phyloP scores from a whole-genome alignment of 352 stramenopile species.

The Globisporangium recalcitrans region DNA sequence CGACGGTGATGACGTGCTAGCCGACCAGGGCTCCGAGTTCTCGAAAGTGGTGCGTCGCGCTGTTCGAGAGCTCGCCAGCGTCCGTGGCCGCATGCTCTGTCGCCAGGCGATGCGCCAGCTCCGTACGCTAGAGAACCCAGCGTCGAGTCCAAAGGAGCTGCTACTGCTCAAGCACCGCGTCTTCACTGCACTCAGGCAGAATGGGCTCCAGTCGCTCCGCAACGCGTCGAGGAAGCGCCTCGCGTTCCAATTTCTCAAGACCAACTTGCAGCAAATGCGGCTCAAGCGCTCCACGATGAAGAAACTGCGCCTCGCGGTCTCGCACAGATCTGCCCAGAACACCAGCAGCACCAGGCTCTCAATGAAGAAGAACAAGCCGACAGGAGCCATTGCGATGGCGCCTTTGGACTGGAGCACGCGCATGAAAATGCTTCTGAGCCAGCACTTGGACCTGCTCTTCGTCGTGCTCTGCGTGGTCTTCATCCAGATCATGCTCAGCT shows the following conservation, averaged over 20 bases:
- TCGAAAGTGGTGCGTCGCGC: constrained; percentile 40
- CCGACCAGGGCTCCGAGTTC: constrained; percentile 54
- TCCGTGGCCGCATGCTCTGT: constrained; percentile 19
- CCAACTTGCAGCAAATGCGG: constrained; percentile 14
- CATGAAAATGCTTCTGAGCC: constrained; percentile 9
- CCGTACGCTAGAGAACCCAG: neutral
- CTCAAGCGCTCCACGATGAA: constrained; percentile 22
- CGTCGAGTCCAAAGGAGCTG: neutral
- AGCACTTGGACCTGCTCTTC: constrained; percentile 24
- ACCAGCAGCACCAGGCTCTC: neutral
- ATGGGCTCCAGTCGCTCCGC: constrained; percentile 18
- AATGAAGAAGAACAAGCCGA: neutral
- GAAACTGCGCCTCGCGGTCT: constrained; percentile 2
- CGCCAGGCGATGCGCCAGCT: constrained; percentile 23
- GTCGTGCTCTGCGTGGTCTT: constrained; percentile 11
- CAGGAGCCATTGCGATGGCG: neutral
- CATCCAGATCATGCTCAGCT: constrained; percentile 5
- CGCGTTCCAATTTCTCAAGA: constrained; percentile 31
- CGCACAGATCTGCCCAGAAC: neutral
- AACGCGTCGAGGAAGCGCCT: constrained; percentile 34
- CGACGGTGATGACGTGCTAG: constrained; percentile 33
- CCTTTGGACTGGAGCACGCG: neutral
- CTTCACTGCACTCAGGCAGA: constrained; percentile 19
- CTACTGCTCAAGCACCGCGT: constrained; percentile 26
- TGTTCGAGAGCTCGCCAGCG: constrained; percentile 8